Percentiles rank a stretch among this genome's conserved stretches.
Evolutionary conservation across 495 filamentous ascomycete species (phyloP).

Genomic region (Glutinoglossum americanum): DNA sequence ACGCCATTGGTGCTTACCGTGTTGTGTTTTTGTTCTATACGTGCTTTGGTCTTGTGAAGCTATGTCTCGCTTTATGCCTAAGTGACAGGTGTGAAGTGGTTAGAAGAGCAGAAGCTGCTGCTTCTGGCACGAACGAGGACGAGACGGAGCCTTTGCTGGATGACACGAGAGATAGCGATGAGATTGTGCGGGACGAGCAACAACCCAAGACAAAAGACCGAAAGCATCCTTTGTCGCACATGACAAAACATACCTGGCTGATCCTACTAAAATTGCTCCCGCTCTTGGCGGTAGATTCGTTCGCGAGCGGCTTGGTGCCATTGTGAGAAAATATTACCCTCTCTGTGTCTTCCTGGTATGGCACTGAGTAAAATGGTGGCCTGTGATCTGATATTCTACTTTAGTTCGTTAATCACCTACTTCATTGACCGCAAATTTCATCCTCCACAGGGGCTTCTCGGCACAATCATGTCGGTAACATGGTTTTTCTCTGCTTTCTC

Average conservation of each 20-base stretch:
- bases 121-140: slow-evolving; percentile 9
- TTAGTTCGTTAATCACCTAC: slow-evolving; percentile 46
- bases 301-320: slow-evolving; percentile 58
- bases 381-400: background rate
- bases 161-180: background rate
- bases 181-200: background rate
- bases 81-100: slow-evolving; percentile 35
- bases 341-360: background rate
- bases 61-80: slow-evolving; percentile 34
- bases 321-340: slow-evolving; percentile 26
- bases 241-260: slow-evolving; percentile 32
- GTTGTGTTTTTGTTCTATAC: slow-evolving; percentile 50
- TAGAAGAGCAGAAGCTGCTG: slow-evolving; percentile 5
- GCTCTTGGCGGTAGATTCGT: slow-evolving; percentile 54
- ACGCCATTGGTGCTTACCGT: slow-evolving; percentile 37
- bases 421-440: slow-evolving; percentile 60
- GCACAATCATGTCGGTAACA: slow-evolving; percentile 43
- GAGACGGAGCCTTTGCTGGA: slow-evolving; percentile 8
- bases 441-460: slow-evolving; percentile 44
- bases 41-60: slow-evolving; percentile 42
- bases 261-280: slow-evolving; percentile 51
- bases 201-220: background rate
- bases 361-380: background rate
- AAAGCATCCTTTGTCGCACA: slow-evolving; percentile 12
- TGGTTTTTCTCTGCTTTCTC: slow-evolving; percentile 44